These are phyloP conservation scores for Quercus alba DNA, from an alignment of 306 rosid genomes.

Conservation along the genomic window DNA sequence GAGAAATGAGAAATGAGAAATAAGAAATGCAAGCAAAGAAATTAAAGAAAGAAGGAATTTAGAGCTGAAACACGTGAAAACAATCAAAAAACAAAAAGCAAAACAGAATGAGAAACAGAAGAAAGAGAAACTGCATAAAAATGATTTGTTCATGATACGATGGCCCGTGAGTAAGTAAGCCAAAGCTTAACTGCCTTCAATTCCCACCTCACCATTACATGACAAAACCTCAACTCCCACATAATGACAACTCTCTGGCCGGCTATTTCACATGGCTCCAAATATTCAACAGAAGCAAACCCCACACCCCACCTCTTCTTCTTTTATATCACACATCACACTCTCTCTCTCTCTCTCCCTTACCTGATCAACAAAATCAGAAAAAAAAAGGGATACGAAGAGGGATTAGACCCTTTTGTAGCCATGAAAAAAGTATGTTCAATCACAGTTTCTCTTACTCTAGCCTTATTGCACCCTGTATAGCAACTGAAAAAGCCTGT, in stretches of 20 bases:
- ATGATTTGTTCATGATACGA: conserved; percentile 22
- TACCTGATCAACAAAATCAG: conserved; percentile 11
- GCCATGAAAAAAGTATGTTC: conserved; percentile 28
- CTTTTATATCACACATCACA: not conserved
- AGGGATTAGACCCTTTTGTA: conserved; percentile 28
- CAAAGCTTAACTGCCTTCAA: conserved; percentile 23
- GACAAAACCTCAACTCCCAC: conserved; percentile 49
- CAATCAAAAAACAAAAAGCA: not conserved
- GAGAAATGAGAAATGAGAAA: not conserved
- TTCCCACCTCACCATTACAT: conserved; percentile 19
- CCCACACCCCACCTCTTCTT: not conserved
- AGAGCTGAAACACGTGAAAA: not conserved
- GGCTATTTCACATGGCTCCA: conserved; percentile 57
- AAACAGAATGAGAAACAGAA: not conserved
- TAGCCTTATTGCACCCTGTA: conserved; percentile 5
- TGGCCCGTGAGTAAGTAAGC: conserved; percentile 21
- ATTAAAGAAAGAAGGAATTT: not conserved
- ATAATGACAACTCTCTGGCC: conserved; percentile 42
- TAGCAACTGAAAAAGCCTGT: conserved; percentile 14
- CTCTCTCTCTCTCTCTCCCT: conserved; percentile 8
- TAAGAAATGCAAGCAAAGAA: not conserved
- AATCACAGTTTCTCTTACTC: not conserved
- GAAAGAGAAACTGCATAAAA: not conserved
- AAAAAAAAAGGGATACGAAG: conserved; percentile 9
- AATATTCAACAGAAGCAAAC: conserved; percentile 16